phyloP scores from a whole-genome alignment of 2,329 filamentous ascomycete genomes.

The Myrmaecium sp. region DNA sequence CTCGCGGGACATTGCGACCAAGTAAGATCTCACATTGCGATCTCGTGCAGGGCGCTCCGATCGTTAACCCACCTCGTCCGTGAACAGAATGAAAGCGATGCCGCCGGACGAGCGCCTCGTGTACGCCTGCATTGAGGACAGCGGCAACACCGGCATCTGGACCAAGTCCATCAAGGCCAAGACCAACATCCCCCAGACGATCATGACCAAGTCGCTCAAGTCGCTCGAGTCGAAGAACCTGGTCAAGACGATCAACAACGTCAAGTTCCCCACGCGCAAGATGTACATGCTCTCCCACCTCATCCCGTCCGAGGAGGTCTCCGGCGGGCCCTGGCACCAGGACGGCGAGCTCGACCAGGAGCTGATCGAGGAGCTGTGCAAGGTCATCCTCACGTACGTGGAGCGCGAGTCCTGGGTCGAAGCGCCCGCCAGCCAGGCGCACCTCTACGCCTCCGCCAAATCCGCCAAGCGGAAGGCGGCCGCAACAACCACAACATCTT shows the following conservation, averaged over 20 bases:
- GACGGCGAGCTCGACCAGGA: constrained; percentile 79
- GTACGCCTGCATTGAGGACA: constrained; percentile 76
- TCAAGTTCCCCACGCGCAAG: constrained; percentile 79
- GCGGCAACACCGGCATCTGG: constrained; percentile 78
- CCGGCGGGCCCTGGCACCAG: constrained; percentile 87
- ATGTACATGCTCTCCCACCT: constrained; percentile 89
- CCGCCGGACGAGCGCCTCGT: constrained; percentile 63
- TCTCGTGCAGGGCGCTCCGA: no score
- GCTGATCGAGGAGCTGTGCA: constrained; percentile 61
- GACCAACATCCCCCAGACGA: constrained; percentile 68
- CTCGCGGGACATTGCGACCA: constrained; percentile 17
- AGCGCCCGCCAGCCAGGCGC: constrained; percentile 24
- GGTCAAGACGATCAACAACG: constrained; percentile 79
- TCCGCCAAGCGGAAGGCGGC: constrained; percentile 17
- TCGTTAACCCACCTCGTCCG: no score
- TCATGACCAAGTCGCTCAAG: constrained; percentile 68
- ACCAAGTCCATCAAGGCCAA: constrained; percentile 65
- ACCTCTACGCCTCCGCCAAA: constrained; percentile 14
- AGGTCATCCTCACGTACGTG: constrained; percentile 57
- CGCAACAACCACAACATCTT: no score
- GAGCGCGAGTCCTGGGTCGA: constrained; percentile 55
- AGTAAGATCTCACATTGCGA: constrained; percentile 10
- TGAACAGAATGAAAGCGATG: no score
- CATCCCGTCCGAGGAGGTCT: constrained; percentile 73
- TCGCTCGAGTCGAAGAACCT: constrained; percentile 65